A percentile compares a stretch with the other conserved stretches of the same genome.
phyloP scores from a whole-genome alignment of 139 green algal species.

The Tetradesmus lagerheimii region DNA sequence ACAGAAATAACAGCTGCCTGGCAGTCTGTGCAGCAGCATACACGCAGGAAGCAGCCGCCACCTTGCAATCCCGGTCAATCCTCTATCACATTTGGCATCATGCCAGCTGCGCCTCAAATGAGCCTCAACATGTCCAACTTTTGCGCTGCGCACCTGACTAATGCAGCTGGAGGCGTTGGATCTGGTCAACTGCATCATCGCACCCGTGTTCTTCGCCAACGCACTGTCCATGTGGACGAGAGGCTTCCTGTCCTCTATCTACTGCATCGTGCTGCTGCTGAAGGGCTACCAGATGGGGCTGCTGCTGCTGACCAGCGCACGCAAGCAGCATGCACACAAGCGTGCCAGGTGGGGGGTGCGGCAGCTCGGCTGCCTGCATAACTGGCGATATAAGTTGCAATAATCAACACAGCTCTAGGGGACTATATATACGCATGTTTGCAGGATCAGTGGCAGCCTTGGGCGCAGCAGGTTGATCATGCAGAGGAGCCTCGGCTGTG shows the following conservation, averaged over 20 bases:
- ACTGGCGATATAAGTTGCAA: too few relatives aligned
- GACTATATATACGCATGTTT: too few relatives aligned
- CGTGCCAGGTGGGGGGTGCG: neutral
- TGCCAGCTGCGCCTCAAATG: too few relatives aligned
- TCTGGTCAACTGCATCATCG: constrained; percentile 11
- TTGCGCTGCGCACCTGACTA: too few relatives aligned
- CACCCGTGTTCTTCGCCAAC: constrained; percentile 1
- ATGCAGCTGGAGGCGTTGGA: neutral
- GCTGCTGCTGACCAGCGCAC: constrained; percentile 15
- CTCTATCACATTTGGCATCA: neutral
- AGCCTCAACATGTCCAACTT: too few relatives aligned
- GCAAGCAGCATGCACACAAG: neutral
- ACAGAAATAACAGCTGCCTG: too few relatives aligned
- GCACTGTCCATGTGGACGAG: neutral
- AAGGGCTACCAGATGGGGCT: constrained; percentile 30
- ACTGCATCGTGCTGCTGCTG: constrained; percentile 15
- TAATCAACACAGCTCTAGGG: too few relatives aligned
- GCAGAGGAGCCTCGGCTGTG: neutral
- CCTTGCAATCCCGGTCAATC: too few relatives aligned
- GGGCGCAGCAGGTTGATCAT: too few relatives aligned
- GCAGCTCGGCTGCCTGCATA: neutral
- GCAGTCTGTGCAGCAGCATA: too few relatives aligned
- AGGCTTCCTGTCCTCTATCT: neutral
- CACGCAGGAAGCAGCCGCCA: too few relatives aligned
- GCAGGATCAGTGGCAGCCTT: neutral